phyloP scores from a whole-genome alignment of 176 grass and related monocot genomes.

The Saccharum officinarum region DNA sequence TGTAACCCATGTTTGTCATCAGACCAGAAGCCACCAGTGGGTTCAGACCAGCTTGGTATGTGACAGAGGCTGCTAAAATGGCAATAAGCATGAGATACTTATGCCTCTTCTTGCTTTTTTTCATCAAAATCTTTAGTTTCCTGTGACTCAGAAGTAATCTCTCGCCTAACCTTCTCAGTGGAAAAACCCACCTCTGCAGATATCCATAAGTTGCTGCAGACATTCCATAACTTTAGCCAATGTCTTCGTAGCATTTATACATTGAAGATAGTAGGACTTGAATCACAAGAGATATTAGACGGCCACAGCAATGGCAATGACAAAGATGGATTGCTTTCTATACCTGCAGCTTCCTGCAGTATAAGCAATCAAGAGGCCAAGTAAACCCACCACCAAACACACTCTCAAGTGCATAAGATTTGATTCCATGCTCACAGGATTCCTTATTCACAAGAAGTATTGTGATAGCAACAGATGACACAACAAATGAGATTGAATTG shows the following conservation, averaged over 20 bases:
- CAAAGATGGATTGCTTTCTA: slow-evolving; percentile 8
- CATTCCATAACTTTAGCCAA: neutral
- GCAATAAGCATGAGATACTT: slow-evolving; percentile 61
- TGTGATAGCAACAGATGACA: too few relatives aligned
- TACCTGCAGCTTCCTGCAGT: slow-evolving; percentile 41
- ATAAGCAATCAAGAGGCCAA: slow-evolving; percentile 35
- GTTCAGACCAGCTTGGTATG: slow-evolving; percentile 58
- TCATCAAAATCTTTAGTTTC: neutral
- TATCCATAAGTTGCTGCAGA: neutral
- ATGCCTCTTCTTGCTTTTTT: slow-evolving; percentile 30
- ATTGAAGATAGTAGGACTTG: slow-evolving; percentile 17
- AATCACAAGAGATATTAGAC: slow-evolving; percentile 27
- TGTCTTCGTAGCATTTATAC: neutral
- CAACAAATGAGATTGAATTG: too few relatives aligned
- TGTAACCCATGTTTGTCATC: too few relatives aligned
- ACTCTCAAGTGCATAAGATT: too few relatives aligned
- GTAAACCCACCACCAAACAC: too few relatives aligned
- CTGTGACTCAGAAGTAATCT: neutral
- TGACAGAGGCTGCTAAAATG: slow-evolving; percentile 42
- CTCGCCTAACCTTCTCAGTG: neutral
- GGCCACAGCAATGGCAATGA: slow-evolving; percentile 14
- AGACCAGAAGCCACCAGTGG: slow-evolving; percentile 49
- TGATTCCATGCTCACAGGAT: too few relatives aligned
- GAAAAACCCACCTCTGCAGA: neutral
- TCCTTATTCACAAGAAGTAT: too few relatives aligned